Evolutionary conservation across 495 filamentous ascomycete species (phyloP), one percentile per base, ranked within the genome.

Genomic region (Polyplosphaeria fusca): DNA sequence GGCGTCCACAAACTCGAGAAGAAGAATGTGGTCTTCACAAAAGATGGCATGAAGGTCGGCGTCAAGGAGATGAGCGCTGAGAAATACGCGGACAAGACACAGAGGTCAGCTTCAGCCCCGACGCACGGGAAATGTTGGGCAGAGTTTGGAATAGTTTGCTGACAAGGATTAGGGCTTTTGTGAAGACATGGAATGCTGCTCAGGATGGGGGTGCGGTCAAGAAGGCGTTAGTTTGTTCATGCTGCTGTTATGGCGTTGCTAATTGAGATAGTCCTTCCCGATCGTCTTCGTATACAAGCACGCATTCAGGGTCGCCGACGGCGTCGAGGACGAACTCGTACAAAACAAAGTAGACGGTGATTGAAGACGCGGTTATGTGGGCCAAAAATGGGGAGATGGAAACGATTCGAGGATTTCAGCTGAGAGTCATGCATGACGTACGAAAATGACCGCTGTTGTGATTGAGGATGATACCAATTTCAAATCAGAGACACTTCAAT

Each of bases 31-130:
- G 73, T 81, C 26, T 84, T 94, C 68, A 85, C 87, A 26, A 91
- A 86, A 70, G 89, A 94, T 57, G 91, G 91, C 13, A 74, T 92
- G 74, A 86, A 83, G 64, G 87, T 96, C 38, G 82, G 83, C 18
- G 83, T 95, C 43, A 87, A 86, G 75, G 80, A 92, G 55, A 63
- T 90, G 23, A 74, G 77, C 46, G 79, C 82, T 55, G 91, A 95
- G 79, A 79, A 80, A 20, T 91, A 94, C 72, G 82, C 86, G 65
- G 90, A 92, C 72, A 77, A 73, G 64, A 93, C 87, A 20, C 89
- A 95, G 76, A 87, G 82, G 70, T 72, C 49, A 14, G 69, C 55
- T 46, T 43, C n/a, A 16, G 2, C 24, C 24, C 11, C 7, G 4
- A 9, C 38, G 19, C 28, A 37, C 4, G 30, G 5, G 24, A 19